These are phyloP conservation scores for Scolecobasidium constrictum DNA, from an alignment of 2,329 filamentous ascomycete genomes.

Conservation along the genomic window DNA sequence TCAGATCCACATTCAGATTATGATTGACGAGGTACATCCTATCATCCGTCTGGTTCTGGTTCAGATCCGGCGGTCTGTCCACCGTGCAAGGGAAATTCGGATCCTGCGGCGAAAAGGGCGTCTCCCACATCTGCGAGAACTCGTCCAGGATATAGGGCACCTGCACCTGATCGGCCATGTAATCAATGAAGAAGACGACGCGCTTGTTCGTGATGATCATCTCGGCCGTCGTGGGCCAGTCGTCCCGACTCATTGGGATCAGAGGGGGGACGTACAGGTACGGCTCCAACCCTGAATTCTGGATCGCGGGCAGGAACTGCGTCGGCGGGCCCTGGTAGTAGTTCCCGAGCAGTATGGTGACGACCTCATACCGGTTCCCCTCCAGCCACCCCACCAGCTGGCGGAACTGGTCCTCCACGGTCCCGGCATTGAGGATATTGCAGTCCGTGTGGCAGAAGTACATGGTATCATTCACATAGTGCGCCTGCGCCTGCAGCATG, in stretches of 20 bases:
- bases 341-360: conserved; percentile 80
- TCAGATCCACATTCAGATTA: conserved; percentile 67
- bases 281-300: conserved; percentile 58
- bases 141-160: conserved; percentile 81
- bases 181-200: conserved; percentile 29
- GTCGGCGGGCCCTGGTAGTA: conserved; percentile 51
- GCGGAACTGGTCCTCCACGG: conserved; percentile 62
- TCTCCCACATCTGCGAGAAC: conserved; percentile 85
- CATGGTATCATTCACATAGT: conserved; percentile 44
- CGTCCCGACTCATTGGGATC: conserved; percentile 56
- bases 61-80: conserved; percentile 63
- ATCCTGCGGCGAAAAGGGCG: conserved; percentile 66
- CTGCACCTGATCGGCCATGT: conserved; percentile 56
- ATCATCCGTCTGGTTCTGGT: conserved; percentile 33
- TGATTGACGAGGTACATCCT: conserved; percentile 80
- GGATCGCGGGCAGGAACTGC: conserved; percentile 33
- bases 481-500: conserved; percentile 47
- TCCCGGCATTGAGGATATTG: conserved; percentile 69
- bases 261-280: conserved; percentile 65
- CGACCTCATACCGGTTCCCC: conserved; percentile 70
- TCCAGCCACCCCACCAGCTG: conserved; percentile 63
- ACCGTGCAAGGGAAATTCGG: conserved; percentile 65
- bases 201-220: conserved; percentile 30
- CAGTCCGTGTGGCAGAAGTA: conserved; percentile 84
- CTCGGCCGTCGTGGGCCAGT: conserved; percentile 75